Percentiles rank a stretch among this genome's conserved stretches.
phyloP scores from a whole-genome alignment of 805 yeast species.

The Pichia cephalocereana region DNA sequence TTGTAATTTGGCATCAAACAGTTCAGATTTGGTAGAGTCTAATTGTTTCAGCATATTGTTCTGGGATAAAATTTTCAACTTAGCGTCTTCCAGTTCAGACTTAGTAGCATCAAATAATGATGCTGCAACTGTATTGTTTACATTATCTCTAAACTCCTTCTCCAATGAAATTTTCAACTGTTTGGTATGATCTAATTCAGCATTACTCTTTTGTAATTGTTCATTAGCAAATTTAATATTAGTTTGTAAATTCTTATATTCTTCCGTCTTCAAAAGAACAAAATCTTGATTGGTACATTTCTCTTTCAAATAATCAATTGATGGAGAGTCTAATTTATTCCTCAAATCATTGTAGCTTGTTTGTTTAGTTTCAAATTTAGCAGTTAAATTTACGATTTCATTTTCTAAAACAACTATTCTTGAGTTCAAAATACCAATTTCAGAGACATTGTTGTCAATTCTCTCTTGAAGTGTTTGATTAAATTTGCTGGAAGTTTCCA shows the following conservation, averaged over 20 bases:
- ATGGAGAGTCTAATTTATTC: constrained; percentile 3
- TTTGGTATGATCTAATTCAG: too few relatives aligned
- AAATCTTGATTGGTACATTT: constrained; percentile 25
- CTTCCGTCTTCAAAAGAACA: constrained; percentile 15
- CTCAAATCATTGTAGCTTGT: not conserved
- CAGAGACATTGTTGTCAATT: not conserved
- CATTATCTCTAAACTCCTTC: too few relatives aligned
- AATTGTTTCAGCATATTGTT: too few relatives aligned
- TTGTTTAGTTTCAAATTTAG: not conserved
- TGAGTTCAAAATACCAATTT: not conserved
- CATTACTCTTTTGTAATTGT: not conserved
- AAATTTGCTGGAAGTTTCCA: not conserved
- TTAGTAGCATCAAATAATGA: too few relatives aligned
- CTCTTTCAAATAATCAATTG: constrained; percentile 2
- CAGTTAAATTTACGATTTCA: not conserved
- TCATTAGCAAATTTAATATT: not conserved
- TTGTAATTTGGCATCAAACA: too few relatives aligned
- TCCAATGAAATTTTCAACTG: too few relatives aligned
- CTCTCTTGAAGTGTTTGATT: not conserved
- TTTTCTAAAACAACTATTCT: not conserved
- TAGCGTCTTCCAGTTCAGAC: too few relatives aligned
- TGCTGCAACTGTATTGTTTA: too few relatives aligned
- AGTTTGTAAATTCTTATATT: not conserved
- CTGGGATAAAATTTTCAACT: too few relatives aligned
- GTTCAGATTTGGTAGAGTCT: too few relatives aligned